Base-by-base conservation (phyloP, 495 filamentous ascomycete genomes). In the Geoglossum glabrum region DNA sequence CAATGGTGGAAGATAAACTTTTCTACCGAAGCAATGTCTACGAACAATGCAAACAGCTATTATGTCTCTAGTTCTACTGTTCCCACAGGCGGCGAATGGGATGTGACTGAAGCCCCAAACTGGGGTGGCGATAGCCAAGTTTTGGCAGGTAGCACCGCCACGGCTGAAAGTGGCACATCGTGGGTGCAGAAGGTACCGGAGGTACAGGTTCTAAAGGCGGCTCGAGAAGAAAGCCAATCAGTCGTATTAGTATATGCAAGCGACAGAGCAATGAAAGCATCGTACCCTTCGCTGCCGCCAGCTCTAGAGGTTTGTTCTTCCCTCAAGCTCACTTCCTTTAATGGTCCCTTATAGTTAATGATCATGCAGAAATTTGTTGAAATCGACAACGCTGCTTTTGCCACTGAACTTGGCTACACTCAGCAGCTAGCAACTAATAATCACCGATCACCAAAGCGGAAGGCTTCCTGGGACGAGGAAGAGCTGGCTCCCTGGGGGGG, bases 1-100 rank as follows among this genome's bases (percentile, higher is more conserved):
- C 72, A 79, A 56, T 79, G 76, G 76, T 79, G 76, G 76, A 75
- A 74, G 19, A 69, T 76, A 59, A 74, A 72, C 57, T 79, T 73
- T 61, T 73, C 74, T 1, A 72, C 73, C 17, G 74, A 77, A 59
- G 70, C 70, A 23, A 74, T 72, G 60, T 52, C 59, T 34, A 54
- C 57, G 23, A 34, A 21, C 34, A 60, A 60, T 17, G 46, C 21
- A 11, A 27, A n/a, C 23, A 59, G 57, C 33, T 43, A 59, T 25
- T 25, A n/a, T 19, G 38, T 46, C 13, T 56, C 54, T 1, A 40
- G 34, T 25, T 27, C 27, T 0, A 25, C 54, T 31, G 27, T 31
- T 34, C 56, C 26, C 21, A 30, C 54, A 38, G 40, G 33, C 27
- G 40, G 31, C 26, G 33, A 27, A 40, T 38, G 33, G 54, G 31